Evolutionary conservation across 176 grass and related monocot species (phyloP), one percentile per base, ranked within the genome.

Genomic region (Carex kokanica): DNA sequence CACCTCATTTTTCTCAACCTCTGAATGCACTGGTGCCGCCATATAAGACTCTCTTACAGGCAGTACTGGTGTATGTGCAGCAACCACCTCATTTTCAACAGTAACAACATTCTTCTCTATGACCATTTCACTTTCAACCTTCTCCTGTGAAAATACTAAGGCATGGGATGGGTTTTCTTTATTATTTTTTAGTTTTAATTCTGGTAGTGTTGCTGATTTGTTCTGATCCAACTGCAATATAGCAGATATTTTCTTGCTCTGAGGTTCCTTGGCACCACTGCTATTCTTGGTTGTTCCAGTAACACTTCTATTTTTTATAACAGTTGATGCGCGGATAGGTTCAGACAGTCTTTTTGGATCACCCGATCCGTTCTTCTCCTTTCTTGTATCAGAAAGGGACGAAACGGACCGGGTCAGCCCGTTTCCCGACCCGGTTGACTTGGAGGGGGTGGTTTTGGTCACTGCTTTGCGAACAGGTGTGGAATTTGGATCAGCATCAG

Each of bases 121-220:
- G 67, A 82, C 80, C 4, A 82, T 51, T 65, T 82, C 80, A 67
- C 21, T 82, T 51, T 82, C 80, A 17, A 51, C 61, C 21, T 65
- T 81, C 4, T 56, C 74, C 7, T 61, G 40, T 14, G 17, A 45
- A 49, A 40, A 27, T 78, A 64, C 32, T 11, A 65, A 62, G 60
- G 66, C 29, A 55, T 8, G 51, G 3, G 73, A 78, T 78, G 73
- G 51, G 73, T 32, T 78, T 1, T 55, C 67, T 74, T 81, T 88
- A 15, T 77, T 55, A 60, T 63, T 72, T 81, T 55, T 81, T 64
- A 85, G 73, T 83, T 72, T 98, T 53, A 93, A 64, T 82, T 92
- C 96, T 52, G 93, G 93, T 64, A 98, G 74, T 68, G 89, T 86
- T 86, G 91, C 89, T 83, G 89, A 91, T 86, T 95, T 98, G 60